These are phyloP conservation scores for Tuber aestivum DNA, from an alignment of 495 filamentous ascomycete genomes.

Conservation along the genomic window DNA sequence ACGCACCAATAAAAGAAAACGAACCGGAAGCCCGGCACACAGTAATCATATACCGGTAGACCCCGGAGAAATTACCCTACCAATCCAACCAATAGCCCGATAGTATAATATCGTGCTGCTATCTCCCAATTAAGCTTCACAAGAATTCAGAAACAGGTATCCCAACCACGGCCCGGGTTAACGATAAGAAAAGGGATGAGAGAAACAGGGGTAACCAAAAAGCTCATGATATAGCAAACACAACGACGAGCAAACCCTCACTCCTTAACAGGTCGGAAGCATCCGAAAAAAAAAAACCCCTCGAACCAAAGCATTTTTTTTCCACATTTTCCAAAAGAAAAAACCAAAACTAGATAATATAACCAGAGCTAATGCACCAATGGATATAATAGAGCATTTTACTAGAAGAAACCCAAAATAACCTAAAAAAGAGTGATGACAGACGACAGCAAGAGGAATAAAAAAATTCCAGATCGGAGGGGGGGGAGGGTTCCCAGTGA, in stretches of 20 bases:
- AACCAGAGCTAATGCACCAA: not conserved
- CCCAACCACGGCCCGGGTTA: not conserved
- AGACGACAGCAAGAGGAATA: not conserved
- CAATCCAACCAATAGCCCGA: not conserved
- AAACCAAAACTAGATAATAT: not conserved
- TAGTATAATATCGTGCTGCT: not conserved
- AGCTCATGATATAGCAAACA: not conserved
- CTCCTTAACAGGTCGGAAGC: not conserved
- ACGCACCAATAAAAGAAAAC: not conserved
- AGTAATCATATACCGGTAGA: not conserved
- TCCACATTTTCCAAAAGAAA: not conserved
- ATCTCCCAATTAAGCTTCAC: not conserved
- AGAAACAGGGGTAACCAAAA: not conserved
- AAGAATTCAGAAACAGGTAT: not conserved
- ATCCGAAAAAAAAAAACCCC: slow-evolving; percentile 1
- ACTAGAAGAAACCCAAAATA: not conserved
- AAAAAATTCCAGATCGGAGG: not conserved
- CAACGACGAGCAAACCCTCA: not conserved
- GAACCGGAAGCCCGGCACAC: not conserved
- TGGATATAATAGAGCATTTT: slow-evolving; percentile 5
- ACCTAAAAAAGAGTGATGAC: not conserved
- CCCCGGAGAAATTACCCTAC: not conserved
- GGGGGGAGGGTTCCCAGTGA: not conserved
- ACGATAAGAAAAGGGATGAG: not conserved
- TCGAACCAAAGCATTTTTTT: not conserved